These are phyloP conservation scores for Arthrobotrys megalospora DNA, from an alignment of 2,329 filamentous ascomycete genomes.

Conservation along the genomic window DNA sequence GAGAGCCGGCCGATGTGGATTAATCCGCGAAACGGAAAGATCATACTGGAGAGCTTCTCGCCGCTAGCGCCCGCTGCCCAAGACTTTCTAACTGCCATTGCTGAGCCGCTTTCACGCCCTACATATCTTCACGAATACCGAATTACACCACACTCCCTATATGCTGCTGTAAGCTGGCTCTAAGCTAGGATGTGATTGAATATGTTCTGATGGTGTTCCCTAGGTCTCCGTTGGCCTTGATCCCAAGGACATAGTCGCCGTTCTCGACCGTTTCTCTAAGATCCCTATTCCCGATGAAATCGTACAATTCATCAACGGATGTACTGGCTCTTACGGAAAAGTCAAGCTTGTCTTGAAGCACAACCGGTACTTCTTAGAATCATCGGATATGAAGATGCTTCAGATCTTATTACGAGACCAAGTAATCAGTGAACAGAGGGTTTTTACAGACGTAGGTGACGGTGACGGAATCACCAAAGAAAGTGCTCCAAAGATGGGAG, in stretches of 20 bases:
- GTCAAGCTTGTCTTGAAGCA: conserved; percentile 95
- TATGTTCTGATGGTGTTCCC: conserved; percentile 10
- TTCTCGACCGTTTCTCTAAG: conserved; percentile 89
- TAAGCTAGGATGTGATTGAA: neutral
- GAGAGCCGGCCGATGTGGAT: conserved; percentile 93
- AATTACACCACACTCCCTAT: conserved; percentile 91
- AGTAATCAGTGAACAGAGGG: conserved; percentile 82
- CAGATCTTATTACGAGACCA: conserved; percentile 88
- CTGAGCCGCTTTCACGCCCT: conserved; percentile 91
- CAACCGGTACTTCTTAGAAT: conserved; percentile 94
- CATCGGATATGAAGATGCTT: conserved; percentile 86
- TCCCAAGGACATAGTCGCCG: conserved; percentile 89
- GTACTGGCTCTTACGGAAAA: conserved; percentile 92
- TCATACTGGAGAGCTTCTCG: conserved; percentile 95
- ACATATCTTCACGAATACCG: conserved; percentile 94
- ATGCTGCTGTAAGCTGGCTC: conserved; percentile 77
- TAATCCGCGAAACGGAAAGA: conserved; percentile 85
- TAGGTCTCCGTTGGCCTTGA: conserved; percentile 87
- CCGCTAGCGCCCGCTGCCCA: conserved; percentile 88
- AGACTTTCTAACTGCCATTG: conserved; percentile 95
- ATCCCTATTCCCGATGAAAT: conserved; percentile 87
- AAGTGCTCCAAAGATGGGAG: conserved; percentile 86
- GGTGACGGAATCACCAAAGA: conserved; percentile 82
- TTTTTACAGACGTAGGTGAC: conserved; percentile 75
- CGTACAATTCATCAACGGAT: conserved; percentile 82